Evolutionary conservation across 148 eudicot genomes (phyloP).

Genomic region (Chenopodium suecicum): DNA sequence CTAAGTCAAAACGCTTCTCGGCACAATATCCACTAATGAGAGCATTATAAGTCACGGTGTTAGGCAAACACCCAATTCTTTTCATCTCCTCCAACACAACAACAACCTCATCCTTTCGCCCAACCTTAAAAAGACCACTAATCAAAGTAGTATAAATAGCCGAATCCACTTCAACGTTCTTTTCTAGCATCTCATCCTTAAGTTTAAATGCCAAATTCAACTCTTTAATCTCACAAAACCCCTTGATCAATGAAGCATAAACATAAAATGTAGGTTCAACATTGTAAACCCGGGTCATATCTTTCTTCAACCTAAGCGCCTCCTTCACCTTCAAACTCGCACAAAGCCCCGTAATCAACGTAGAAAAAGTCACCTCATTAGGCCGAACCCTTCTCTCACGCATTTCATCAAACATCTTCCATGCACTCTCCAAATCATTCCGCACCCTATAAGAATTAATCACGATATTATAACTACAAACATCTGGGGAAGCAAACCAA

Average conservation of each 20-base stretch:
- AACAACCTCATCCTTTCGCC: slow-evolving; percentile 46
- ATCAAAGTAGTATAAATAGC: slow-evolving; percentile 56
- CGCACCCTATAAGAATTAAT: slow-evolving; percentile 45
- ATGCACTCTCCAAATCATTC: slow-evolving; percentile 49
- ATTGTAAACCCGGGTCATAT: slow-evolving; percentile 44
- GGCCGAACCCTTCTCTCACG: slow-evolving; percentile 46
- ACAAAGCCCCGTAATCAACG: slow-evolving; percentile 62
- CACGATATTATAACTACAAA: slow-evolving; percentile 68
- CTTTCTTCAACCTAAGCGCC: slow-evolving; percentile 53
- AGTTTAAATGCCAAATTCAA: slow-evolving; percentile 45
- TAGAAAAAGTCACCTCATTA: slow-evolving; percentile 58
- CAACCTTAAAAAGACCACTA: slow-evolving; percentile 57
- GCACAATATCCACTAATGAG: slow-evolving; percentile 56
- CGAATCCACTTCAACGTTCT: slow-evolving; percentile 32
- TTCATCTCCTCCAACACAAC: slow-evolving; percentile 60
- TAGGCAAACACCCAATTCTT: slow-evolving; percentile 41
- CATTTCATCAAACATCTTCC: slow-evolving; percentile 81
- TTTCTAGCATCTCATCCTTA: slow-evolving; percentile 60
- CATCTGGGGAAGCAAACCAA: slow-evolving; percentile 51
- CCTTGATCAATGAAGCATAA: slow-evolving; percentile 64
- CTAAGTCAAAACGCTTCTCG: slow-evolving; percentile 53
- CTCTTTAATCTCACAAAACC: slow-evolving; percentile 47
- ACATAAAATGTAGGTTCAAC: slow-evolving; percentile 45
- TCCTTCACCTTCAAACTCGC: slow-evolving; percentile 35
- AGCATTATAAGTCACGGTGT: slow-evolving; percentile 58